A percentile compares a stretch with the other conserved stretches of the same genome.
Evolutionary conservation across 2,329 filamentous ascomycete genomes (phyloP).

Genomic region (Fusarium ramigenum): DNA sequence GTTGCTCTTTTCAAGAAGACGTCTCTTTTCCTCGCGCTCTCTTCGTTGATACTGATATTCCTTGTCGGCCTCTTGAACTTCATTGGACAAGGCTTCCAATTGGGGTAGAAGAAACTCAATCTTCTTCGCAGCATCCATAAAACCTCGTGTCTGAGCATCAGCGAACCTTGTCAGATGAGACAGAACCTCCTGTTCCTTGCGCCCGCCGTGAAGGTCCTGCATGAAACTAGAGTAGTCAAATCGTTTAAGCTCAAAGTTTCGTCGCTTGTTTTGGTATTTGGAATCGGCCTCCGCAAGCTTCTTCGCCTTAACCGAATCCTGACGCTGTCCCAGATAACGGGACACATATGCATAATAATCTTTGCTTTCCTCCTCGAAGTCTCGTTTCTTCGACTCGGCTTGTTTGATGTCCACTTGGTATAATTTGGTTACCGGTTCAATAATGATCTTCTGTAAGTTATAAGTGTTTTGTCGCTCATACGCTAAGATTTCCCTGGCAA

Average conservation of each 20-base stretch:
- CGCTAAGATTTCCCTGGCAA: conserved; percentile 85
- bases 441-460: conserved; percentile 91
- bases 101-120: conserved; percentile 89
- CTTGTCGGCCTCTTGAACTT: conserved; percentile 94
- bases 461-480: conserved; percentile 87
- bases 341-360: conserved; percentile 98
- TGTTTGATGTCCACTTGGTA: conserved; percentile 98
- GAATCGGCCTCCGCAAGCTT: conserved; percentile 94
- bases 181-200: conserved; percentile 96
- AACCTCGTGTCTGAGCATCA: conserved; percentile 85
- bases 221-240: conserved; percentile 99
- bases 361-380: conserved; percentile 98
- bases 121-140: conserved; percentile 84
- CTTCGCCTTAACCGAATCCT: conserved; percentile 97
- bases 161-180: conserved; percentile 96
- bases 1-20: conserved; percentile 88
- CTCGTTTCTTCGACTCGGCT: conserved; percentile 94
- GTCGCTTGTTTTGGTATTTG: conserved; percentile 93
- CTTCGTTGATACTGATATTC: conserved; percentile 95
- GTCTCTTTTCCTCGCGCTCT: conserved; percentile 94
- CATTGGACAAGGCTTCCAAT: conserved; percentile 84
- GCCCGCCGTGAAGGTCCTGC: conserved; percentile 98
- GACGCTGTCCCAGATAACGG: conserved; percentile 93
- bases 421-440: conserved; percentile 90
- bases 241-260: conserved; percentile 94